Conservation (phyloP, 805 yeast genomes). For the Kodamaea laetipori region DNA sequence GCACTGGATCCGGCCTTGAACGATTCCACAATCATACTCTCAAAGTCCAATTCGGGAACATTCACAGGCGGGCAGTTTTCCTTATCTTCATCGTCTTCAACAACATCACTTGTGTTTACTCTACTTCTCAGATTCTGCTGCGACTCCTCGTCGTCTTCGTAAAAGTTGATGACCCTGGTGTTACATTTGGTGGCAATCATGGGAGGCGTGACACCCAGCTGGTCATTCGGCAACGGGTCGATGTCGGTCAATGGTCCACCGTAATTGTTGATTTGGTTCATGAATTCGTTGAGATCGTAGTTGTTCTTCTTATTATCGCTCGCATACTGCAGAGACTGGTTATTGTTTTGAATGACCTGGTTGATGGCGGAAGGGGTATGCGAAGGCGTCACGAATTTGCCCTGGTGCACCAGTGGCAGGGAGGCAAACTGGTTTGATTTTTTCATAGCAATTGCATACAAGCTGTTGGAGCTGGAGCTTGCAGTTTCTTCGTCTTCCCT, state of each 20-base stretch:
- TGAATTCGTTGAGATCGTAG: conserved; percentile 42
- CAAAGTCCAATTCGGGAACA: conserved; percentile 20
- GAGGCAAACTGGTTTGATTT: conserved; percentile 26
- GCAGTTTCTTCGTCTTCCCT: conserved; percentile 25
- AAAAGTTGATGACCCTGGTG: conserved; percentile 55
- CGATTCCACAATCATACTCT: conserved; percentile 28
- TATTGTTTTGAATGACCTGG: conserved; percentile 35
- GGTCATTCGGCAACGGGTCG: conserved; percentile 40
- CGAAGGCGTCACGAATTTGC: conserved; percentile 42
- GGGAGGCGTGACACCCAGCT: conserved; percentile 42
- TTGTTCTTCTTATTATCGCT: conserved; percentile 19
- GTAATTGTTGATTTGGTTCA: conserved; percentile 39
- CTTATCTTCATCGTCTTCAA: conserved; percentile 30
- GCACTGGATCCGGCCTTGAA: conserved; percentile 20
- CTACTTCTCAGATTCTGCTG: conserved; percentile 1
- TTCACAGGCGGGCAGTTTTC: conserved; percentile 28
- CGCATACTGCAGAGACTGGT: conserved; percentile 5
- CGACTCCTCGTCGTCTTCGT: conserved; percentile 24
- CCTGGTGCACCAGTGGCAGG: conserved; percentile 27
- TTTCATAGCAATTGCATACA: conserved; percentile 20
- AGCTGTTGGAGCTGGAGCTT: conserved; percentile 11
- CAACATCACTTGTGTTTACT: conserved; percentile 3
- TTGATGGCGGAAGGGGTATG: conserved; percentile 42
- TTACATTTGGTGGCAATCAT: conserved; percentile 58
- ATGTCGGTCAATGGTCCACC: conserved; percentile 52